These are phyloP conservation scores for Rhizopus sp. DNA, from an alignment of 371 early-diverging fungal genomes.

Conservation along the genomic window DNA sequence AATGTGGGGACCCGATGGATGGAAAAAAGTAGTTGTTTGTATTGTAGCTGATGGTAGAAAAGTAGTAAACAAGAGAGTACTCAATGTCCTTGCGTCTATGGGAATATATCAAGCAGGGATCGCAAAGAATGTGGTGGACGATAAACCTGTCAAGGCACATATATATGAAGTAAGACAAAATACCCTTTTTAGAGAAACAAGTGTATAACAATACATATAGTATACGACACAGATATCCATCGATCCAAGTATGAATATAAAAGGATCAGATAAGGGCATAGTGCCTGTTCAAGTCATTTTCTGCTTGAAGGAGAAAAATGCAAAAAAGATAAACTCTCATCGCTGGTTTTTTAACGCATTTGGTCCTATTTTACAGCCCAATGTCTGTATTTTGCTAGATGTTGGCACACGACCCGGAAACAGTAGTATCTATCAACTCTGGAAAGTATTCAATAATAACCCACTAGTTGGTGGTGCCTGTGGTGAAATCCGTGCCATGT, in stretches of 20 bases:
- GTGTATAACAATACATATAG: constrained; percentile 16
- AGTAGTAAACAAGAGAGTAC: constrained; percentile 59
- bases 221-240: constrained; percentile 90
- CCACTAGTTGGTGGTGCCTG: constrained; percentile 80
- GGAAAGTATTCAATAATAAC: constrained; percentile 78
- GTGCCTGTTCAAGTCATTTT: constrained; percentile 84
- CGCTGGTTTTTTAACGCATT: constrained; percentile 92
- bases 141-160: constrained; percentile 72
- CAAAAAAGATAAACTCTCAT: constrained; percentile 85
- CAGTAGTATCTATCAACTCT: constrained; percentile 74
- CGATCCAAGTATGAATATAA: constrained; percentile 71
- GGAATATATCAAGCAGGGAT: constrained; percentile 79
- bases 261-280: constrained; percentile 69
- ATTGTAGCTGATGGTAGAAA: constrained; percentile 85
- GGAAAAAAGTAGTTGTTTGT: constrained; percentile 86
- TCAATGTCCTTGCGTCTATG: constrained; percentile 62
- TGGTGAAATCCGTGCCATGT: constrained; percentile 83
- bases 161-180: constrained; percentile 69
- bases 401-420: constrained; percentile 82
- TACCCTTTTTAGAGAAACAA: background rate
- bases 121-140: constrained; percentile 62
- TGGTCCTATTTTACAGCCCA: constrained; percentile 73
- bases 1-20: constrained; percentile 75
- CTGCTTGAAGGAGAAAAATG: constrained; percentile 76
- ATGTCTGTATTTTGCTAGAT: constrained; percentile 79